Evolutionary conservation across 2,329 filamentous ascomycete species (phyloP).

Genomic region (Amphichorda felina): DNA sequence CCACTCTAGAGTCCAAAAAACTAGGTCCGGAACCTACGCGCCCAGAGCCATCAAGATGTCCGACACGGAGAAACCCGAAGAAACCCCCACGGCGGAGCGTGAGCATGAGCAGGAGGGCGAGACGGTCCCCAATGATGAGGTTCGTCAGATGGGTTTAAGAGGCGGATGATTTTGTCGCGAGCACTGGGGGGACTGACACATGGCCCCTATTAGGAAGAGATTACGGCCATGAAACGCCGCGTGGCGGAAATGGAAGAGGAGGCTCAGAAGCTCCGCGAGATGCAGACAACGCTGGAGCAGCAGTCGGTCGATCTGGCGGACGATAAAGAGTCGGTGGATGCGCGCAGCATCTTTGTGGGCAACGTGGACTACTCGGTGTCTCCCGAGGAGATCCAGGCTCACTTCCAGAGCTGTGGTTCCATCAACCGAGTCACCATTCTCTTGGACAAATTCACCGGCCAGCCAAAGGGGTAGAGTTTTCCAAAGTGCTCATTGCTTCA

Average conservation of each 20-base stretch:
- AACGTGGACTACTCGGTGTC: slow-evolving; percentile 97
- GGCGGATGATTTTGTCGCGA: slow-evolving; percentile 6
- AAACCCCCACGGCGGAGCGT: slow-evolving; percentile 14
- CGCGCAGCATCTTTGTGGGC: slow-evolving; percentile 92
- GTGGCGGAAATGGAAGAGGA: slow-evolving; percentile 88
- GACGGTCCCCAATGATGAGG: slow-evolving; percentile 16
- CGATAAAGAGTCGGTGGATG: slow-evolving; percentile 91
- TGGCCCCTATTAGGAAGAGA: slow-evolving; percentile 50
- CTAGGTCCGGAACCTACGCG: no score
- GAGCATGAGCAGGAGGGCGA: slow-evolving; percentile 15
- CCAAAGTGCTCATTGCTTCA: background rate
- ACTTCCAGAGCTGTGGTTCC: slow-evolving; percentile 92
- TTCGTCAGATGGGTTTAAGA: slow-evolving; percentile 17
- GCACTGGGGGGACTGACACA: slow-evolving; percentile 17
- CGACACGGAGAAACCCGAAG: slow-evolving; percentile 18
- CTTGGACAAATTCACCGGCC: slow-evolving; percentile 94
- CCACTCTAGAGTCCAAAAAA: no score
- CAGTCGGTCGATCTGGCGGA: slow-evolving; percentile 75
- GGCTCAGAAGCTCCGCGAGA: slow-evolving; percentile 74
- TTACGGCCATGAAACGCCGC: slow-evolving; percentile 74
- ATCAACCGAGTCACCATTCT: slow-evolving; percentile 98
- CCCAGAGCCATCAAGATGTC: slow-evolving; percentile 12
- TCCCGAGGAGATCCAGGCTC: slow-evolving; percentile 90
- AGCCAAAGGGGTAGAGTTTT: slow-evolving; percentile 87
- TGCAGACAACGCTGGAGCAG: slow-evolving; percentile 78